Conservation (phyloP, 805 yeast genomes). For the Sugiyamaella lignohabitans region DNA sequence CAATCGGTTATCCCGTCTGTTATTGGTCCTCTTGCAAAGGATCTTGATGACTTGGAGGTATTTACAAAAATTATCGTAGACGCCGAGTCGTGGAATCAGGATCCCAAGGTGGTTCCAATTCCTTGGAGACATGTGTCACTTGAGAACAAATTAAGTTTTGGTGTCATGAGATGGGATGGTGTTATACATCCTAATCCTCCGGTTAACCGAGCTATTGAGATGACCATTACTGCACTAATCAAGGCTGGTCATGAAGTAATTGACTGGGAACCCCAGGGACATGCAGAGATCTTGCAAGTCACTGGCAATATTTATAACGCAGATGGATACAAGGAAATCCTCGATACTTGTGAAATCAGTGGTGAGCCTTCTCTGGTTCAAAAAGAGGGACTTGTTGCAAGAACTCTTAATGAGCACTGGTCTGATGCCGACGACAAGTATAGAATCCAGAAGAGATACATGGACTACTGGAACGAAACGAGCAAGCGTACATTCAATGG, state of each 20-base stretch:
- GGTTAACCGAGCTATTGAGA: constrained; percentile 40
- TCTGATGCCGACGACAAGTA: constrained; percentile 9
- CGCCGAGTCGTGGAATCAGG: constrained; percentile 41
- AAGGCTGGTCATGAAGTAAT: constrained; percentile 21
- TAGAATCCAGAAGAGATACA: constrained; percentile 30
- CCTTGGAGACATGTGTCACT: constrained; percentile 39
- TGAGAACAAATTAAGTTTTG: constrained; percentile 9
- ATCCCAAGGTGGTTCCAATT: constrained; percentile 46
- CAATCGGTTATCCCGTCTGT: constrained; percentile 36
- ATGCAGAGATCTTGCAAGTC: background rate
- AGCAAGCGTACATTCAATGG: constrained; percentile 3
- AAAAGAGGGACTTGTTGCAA: background rate
- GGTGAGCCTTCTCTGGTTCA: constrained; percentile 15
- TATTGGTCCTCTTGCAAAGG: constrained; percentile 43
- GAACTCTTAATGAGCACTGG: constrained; percentile 11
- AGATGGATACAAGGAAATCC: constrained; percentile 11
- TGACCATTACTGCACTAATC: constrained; percentile 23
- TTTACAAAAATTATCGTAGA: constrained; percentile 36
- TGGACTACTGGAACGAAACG: constrained; percentile 38
- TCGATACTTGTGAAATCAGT: constrained; percentile 7
- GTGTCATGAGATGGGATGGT: constrained; percentile 34
- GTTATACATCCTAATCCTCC: constrained; percentile 47
- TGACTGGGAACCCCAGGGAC: constrained; percentile 30
- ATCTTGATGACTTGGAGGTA: constrained; percentile 36
- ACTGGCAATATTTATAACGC: constrained; percentile 6